phyloP scores from a whole-genome alignment of 495 filamentous ascomycete species.

The Xylaria castorea region DNA sequence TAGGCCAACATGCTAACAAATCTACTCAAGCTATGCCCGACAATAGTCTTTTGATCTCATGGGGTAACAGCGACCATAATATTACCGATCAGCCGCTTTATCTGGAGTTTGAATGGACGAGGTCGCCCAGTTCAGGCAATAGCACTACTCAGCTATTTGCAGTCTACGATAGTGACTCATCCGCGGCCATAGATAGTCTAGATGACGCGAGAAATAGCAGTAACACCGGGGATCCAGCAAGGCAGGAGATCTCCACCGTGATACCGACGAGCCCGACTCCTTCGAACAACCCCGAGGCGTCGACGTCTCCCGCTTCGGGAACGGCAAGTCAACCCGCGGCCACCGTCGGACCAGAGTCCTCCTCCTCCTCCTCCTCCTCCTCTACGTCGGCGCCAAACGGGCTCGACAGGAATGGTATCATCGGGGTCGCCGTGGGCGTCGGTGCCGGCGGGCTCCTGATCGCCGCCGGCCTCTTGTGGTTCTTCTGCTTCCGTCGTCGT shows the following conservation, averaged over 20 bases:
- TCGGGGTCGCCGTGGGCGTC: conserved; percentile 52
- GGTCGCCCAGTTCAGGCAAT: background rate
- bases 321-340: conserved; percentile 15
- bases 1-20: background rate
- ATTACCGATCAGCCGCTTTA: background rate
- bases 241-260: background rate
- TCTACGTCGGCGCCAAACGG: background rate
- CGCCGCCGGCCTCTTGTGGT: conserved; percentile 44
- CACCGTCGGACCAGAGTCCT: background rate
- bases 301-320: conserved; percentile 8
- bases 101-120: conserved; percentile 20
- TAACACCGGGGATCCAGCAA: background rate
- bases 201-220: background rate
- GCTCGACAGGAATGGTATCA: conserved; percentile 45
- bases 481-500: conserved; percentile 43
- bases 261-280: background rate
- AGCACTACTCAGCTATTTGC: conserved; percentile 18
- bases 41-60: background rate
- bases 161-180: background rate
- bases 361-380: no score
- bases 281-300: background rate
- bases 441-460: conserved; percentile 43
- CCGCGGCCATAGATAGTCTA: background rate
- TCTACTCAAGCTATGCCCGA: background rate
- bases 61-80: background rate